Conservation (phyloP, 257 asterid species). For the Echium plantagineum region DNA sequence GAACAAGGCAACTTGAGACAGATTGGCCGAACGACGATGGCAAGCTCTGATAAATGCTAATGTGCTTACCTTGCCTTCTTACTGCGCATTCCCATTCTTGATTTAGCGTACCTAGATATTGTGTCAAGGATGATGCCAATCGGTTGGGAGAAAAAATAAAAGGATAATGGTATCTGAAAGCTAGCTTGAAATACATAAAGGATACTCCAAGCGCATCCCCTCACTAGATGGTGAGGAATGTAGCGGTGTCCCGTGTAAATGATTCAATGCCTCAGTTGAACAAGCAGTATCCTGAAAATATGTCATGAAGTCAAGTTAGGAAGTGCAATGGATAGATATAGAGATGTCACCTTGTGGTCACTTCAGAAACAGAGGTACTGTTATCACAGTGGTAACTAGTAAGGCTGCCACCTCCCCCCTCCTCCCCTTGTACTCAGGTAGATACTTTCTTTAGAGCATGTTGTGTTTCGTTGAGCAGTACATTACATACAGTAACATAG, state of each 20-base stretch:
- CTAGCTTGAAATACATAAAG: conserved; percentile 21
- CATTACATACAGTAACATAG: too few species aligned
- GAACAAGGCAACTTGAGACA: too few species aligned
- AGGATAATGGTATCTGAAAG: background rate
- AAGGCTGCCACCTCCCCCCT: too few species aligned
- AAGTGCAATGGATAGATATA: background rate
- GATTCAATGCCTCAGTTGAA: conserved; percentile 71
- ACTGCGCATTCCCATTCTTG: conserved; percentile 96
- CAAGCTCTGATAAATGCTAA: conserved; percentile 1
- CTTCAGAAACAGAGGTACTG: too few species aligned
- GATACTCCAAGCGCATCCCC: conserved; percentile 96
- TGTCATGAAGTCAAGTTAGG: background rate
- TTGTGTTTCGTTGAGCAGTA: too few species aligned
- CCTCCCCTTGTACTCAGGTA: too few species aligned
- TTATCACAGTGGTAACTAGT: too few species aligned
- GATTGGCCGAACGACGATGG: background rate
- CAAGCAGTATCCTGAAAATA: conserved; percentile 59
- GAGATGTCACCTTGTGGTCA: background rate
- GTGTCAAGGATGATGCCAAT: conserved; percentile 26
- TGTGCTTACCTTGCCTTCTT: conserved; percentile 48
- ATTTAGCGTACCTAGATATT: conserved; percentile 57
- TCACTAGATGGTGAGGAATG: conserved; percentile 64
- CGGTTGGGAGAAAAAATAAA: background rate
- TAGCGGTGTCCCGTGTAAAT: conserved; percentile 59
- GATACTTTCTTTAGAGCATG: too few species aligned